Conservation (phyloP, 108 stramenopile genomes). For the Pseudonitzschia multiseries region DNA sequence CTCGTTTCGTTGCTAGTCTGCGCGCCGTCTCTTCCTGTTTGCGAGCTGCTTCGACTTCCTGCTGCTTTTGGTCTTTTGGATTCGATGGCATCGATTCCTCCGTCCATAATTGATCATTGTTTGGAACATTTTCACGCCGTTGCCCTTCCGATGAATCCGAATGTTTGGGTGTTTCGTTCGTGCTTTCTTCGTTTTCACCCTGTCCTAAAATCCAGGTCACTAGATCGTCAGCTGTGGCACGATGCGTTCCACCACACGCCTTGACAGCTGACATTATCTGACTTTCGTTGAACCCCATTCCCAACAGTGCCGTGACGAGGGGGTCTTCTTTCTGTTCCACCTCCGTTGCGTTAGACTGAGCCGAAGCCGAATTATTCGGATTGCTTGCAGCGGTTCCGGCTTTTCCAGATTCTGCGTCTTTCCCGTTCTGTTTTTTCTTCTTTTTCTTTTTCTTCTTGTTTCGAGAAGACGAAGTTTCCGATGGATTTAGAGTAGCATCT, state of each 20-base stretch:
- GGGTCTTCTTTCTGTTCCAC: slow-evolving; percentile 53
- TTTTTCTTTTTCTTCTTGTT: slow-evolving; percentile 41
- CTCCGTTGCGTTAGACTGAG: slow-evolving; percentile 8
- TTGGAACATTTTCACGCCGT: slow-evolving; percentile 16
- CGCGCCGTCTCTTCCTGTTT: slow-evolving; percentile 53
- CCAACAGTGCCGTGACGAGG: slow-evolving; percentile 63
- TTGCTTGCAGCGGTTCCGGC: neutral
- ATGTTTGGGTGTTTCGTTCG: neutral
- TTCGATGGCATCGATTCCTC: neutral
- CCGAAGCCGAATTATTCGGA: slow-evolving; percentile 7
- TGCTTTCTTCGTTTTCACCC: slow-evolving; percentile 27
- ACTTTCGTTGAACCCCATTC: slow-evolving; percentile 78
- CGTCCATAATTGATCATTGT: slow-evolving; percentile 3
- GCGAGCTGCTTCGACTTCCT: slow-evolving; percentile 37
- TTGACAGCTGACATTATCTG: slow-evolving; percentile 66
- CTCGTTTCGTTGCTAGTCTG: slow-evolving; percentile 66
- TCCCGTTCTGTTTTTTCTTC: slow-evolving; percentile 34
- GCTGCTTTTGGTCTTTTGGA: neutral
- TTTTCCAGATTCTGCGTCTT: slow-evolving; percentile 11
- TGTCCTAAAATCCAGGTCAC: slow-evolving; percentile 80
- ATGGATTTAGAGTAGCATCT: neutral
- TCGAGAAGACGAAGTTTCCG: slow-evolving; percentile 5
- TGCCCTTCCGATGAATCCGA: slow-evolving; percentile 18
- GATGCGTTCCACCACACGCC: slow-evolving; percentile 74
- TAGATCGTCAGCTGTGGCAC: slow-evolving; percentile 78